Conservation (phyloP, 2,329 filamentous ascomycete genomes). For the Ophiognomonia clavigignenti-juglandacearum region DNA sequence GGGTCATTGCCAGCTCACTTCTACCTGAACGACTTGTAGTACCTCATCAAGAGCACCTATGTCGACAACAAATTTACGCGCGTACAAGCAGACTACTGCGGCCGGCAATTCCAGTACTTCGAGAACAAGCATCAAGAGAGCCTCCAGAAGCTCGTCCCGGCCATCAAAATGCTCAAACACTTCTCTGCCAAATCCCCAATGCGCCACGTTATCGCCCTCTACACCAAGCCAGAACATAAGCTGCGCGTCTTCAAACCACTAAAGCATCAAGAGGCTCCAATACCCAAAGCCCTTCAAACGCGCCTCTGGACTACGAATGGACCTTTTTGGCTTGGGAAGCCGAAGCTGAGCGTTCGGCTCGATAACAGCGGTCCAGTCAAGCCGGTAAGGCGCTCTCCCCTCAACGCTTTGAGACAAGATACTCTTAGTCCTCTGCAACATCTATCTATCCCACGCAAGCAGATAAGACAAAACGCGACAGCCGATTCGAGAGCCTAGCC, state of each 20-base stretch:
- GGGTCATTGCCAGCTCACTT: background rate
- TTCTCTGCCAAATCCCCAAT: background rate
- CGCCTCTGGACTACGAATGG: slow-evolving; percentile 6
- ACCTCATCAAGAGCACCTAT: background rate
- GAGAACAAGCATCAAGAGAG: background rate
- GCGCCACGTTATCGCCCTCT: slow-evolving; percentile 7
- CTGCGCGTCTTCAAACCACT: slow-evolving; percentile 6
- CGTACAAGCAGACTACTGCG: background rate
- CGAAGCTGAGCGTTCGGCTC: no score
- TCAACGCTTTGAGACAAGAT: no score
- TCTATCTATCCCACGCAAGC: no score
- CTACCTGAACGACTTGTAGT: no score
- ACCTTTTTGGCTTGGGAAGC: no score
- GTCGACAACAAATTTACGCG: background rate
- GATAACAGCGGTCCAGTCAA: no score
- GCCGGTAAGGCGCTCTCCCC: no score
- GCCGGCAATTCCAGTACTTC: background rate
- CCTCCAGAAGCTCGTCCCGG: slow-evolving; percentile 10
- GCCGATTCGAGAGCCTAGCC: no score
- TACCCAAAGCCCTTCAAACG: slow-evolving; percentile 3
- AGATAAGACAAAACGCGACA: no score
- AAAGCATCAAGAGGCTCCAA: background rate
- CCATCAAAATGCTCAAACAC: slow-evolving; percentile 3
- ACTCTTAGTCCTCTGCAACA: no score
- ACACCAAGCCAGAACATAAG: background rate